A percentile compares a stretch with the other conserved stretches of the same genome.
Evolutionary conservation across 495 filamentous ascomycete genomes (phyloP).

Genomic region (Neurospora sp.): DNA sequence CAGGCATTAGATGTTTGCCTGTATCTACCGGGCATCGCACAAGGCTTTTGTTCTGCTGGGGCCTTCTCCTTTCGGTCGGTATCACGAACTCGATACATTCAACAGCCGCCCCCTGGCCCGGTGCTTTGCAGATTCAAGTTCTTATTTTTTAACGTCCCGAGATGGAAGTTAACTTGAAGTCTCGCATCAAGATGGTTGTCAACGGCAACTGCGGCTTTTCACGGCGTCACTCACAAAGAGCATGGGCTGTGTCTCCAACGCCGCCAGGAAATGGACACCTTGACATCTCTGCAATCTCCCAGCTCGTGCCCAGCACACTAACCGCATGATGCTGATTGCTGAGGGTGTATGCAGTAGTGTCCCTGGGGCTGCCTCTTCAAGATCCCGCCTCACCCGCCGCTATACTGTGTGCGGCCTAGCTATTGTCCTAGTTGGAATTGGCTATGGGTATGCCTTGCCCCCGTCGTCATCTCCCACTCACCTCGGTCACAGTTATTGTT

Average conservation of each 20-base stretch:
- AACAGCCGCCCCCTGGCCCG: neutral
- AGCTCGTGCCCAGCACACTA: neutral
- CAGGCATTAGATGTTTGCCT: neutral
- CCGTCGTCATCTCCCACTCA: neutral
- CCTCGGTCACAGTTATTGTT: neutral
- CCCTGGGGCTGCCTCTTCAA: neutral
- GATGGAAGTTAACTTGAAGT: neutral
- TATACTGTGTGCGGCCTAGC: neutral
- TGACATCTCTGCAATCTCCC: neutral
- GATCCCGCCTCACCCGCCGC: neutral
- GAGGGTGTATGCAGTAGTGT: neutral
- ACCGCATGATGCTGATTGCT: neutral
- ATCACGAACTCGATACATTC: neutral
- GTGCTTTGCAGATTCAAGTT: neutral
- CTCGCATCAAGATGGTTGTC: neutral
- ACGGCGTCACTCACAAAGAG: neutral
- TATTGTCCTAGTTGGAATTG: neutral
- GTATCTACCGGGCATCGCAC: neutral
- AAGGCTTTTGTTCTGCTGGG: neutral
- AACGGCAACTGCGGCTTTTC: neutral
- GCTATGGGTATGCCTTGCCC: neutral
- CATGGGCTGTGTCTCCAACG: neutral
- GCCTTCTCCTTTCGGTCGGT: neutral
- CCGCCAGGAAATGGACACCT: neutral
- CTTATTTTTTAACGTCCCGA: neutral